Evolutionary conservation across 1,284 basidiomycete genomes (phyloP).

Genomic region (Ganoderma sinense): DNA sequence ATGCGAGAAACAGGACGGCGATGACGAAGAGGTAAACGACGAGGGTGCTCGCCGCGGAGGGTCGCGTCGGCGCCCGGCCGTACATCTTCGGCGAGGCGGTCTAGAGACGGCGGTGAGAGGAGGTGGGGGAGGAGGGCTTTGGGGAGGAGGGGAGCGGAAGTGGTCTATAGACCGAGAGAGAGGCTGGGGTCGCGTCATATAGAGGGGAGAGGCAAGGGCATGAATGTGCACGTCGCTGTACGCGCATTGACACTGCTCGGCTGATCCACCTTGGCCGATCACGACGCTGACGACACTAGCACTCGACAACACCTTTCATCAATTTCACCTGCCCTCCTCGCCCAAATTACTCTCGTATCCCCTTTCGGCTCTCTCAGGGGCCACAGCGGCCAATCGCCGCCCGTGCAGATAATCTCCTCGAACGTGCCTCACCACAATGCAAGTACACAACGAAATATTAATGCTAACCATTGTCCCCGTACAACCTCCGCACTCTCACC

Average conservation of each 20-base stretch:
- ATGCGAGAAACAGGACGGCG: constrained; percentile 47
- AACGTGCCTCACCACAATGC: not conserved
- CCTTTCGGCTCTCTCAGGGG: not conserved
- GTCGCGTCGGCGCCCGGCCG: not conserved
- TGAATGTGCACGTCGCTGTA: not conserved
- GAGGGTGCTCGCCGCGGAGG: constrained; percentile 8
- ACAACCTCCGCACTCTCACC: not conserved
- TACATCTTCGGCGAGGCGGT: not conserved
- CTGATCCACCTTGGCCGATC: not conserved
- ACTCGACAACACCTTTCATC: not conserved
- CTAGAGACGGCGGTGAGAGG: not conserved
- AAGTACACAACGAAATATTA: not conserved
- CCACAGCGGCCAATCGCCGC: constrained; percentile 14
- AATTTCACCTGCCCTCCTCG: not conserved
- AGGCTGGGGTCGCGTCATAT: not conserved
- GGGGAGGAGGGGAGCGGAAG: not conserved
- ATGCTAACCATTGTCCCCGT: not conserved
- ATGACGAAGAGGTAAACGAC: constrained; percentile 51
- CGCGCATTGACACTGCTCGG: not conserved
- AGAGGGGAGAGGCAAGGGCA: not conserved
- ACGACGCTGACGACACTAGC: not conserved
- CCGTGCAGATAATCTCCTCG: constrained; percentile 8
- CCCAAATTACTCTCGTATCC: not conserved
- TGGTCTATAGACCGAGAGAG: not conserved
- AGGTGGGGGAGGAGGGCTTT: not conserved